Conservation (phyloP, 306 rosid genomes). For the Dryas drummondii region DNA sequence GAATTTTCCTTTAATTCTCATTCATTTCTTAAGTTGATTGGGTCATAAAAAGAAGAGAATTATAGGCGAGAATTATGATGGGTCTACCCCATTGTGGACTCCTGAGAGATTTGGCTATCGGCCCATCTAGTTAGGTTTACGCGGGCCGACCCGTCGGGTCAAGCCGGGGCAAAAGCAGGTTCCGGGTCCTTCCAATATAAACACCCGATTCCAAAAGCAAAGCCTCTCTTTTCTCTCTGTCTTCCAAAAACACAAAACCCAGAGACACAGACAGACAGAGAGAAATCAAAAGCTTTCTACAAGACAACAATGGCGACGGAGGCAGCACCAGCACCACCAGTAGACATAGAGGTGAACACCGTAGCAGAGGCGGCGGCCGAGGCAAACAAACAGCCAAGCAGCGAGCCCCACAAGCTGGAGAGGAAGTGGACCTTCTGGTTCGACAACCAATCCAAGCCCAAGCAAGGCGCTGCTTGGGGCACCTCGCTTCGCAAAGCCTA, state of each 20-base stretch:
- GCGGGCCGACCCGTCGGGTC: background rate
- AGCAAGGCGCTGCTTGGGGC: conserved; percentile 96
- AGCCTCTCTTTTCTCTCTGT: no score
- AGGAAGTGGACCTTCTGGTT: conserved; percentile 95
- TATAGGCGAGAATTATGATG: no score
- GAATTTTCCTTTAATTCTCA: no score
- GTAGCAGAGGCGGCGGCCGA: conserved; percentile 12
- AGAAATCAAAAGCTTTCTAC: background rate
- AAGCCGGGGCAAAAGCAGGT: background rate
- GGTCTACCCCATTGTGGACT: no score
- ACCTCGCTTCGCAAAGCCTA: conserved; percentile 67
- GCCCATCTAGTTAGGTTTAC: no score
- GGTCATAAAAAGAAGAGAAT: no score
- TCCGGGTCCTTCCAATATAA: background rate
- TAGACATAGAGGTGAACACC: conserved; percentile 5
- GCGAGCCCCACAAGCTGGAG: conserved; percentile 57
- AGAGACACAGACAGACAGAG: background rate
- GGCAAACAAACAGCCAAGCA: conserved; percentile 11
- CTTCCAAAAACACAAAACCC: background rate
- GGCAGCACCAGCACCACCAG: conserved; percentile 17
- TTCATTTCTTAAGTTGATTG: no score
- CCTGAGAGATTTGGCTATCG: no score
- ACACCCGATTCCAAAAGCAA: background rate
- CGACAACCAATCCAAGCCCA: conserved; percentile 79
- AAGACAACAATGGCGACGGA: conserved; percentile 61